Percentiles rank a stretch among this genome's conserved stretches.
Conservation (phyloP, 2,329 filamentous ascomycete genomes). For the Cladosporium sp. region DNA sequence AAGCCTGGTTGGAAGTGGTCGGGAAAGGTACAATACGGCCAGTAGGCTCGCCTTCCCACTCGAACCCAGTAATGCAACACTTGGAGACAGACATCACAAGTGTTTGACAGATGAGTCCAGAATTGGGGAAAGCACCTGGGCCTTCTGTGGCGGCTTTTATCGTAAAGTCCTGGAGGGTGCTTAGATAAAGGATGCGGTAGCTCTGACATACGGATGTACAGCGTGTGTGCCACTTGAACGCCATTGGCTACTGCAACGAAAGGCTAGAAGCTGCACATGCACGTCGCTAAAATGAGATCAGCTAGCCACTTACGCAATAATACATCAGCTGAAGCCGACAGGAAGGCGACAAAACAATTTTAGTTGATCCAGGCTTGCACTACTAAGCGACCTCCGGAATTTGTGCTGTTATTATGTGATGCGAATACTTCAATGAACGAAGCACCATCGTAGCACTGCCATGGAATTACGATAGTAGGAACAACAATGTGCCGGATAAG, state of each 20-base stretch:
- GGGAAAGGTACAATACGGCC: slow-evolving; percentile 26
- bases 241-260: neutral
- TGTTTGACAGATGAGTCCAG: no score
- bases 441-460: neutral
- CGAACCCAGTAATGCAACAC: slow-evolving; percentile 33
- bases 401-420: neutral
- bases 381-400: neutral
- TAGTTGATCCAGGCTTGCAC: neutral
- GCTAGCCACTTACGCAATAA: neutral
- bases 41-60: slow-evolving; percentile 32
- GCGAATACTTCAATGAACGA: neutral
- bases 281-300: neutral
- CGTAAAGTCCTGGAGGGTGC: neutral
- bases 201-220: neutral
- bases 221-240: neutral
- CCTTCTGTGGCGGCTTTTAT: no score
- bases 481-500: neutral
- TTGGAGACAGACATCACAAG: slow-evolving; percentile 6
- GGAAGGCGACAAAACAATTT: neutral
- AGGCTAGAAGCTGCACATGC: neutral
- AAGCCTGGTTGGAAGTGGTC: slow-evolving; percentile 29
- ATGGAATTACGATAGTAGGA: neutral
- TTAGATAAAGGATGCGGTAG: neutral
- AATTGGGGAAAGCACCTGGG: no score
- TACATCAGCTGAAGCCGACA: neutral